Base-by-base conservation (phyloP, 108 stramenopile species). In the Fistulifera pelliculosa region DNA sequence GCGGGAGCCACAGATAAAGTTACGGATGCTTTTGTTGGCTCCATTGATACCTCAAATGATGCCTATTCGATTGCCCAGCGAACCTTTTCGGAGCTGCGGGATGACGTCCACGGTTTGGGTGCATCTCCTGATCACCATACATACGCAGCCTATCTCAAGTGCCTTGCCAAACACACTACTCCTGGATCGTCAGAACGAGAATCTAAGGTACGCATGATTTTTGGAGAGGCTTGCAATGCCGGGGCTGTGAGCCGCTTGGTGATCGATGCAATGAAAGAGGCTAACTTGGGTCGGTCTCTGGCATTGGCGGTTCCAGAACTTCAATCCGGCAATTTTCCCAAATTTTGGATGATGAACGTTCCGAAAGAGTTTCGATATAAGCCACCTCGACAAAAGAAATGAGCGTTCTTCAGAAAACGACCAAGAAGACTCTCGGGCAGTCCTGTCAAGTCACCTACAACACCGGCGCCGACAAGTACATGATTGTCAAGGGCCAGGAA, bases 211-310 rank as follows among this genome's bases (percentile, higher is more conserved):
- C 65, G 71, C 23, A 50, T 44, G 19, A 24, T 78, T 11, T 71
- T 78, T 24, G 42, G 58, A 40, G 73, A 74, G 23, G 77, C 77
- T 24, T 64, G 73, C 22, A 7, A 22, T 5, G 49, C 66, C 1
- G 77, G 77, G 0, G 40, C 60, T 25, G 73, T 78, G 17, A 74
- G 73, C 35, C 25, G 58, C 7, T 43, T 62, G 44, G 77, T 78
- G 6, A 21, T 45, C 21, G 16, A 19, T 4, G 44, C 44, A 3
- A 19, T 17, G 44, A 45, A 17, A 11, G 44, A 45, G 16, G 44
- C 44, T 35, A 35, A 35, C 31, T 8, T 35, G 6, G 8, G 31
- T 35, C 31, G 31, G 31, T 35, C 31, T 6, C 31, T 35, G 8
- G 31, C 31, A 35, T 8, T 35, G 31, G 31, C 31, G 6, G 8